A percentile compares a stretch with the other conserved stretches of the same genome.
Evolutionary conservation across 106 monocot species (phyloP).

Genomic region (Phalaenopsis aphrodite): DNA sequence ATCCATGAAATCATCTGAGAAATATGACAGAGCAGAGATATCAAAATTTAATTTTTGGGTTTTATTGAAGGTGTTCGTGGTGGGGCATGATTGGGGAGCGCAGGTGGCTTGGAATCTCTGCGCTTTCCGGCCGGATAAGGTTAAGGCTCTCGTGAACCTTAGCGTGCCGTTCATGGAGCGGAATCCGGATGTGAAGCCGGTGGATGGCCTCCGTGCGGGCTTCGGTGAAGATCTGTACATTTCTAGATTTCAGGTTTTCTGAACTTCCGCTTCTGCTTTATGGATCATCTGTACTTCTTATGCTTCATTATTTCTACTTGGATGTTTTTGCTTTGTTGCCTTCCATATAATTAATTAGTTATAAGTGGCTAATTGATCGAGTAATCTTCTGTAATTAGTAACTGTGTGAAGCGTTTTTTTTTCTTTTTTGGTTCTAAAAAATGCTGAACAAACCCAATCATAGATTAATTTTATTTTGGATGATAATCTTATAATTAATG

Average conservation of each 20-base stretch:
- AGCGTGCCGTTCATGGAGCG: constrained; percentile 25
- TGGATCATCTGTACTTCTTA: too few relatives aligned
- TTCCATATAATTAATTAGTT: not conserved
- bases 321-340: not conserved
- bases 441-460: too few relatives aligned
- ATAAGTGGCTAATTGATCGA: not conserved
- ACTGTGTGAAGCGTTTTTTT: too few relatives aligned
- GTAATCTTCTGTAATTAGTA: not conserved
- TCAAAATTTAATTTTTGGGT: not conserved
- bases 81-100: constrained; percentile 77
- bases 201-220: constrained; percentile 8
- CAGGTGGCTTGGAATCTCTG: constrained; percentile 48
- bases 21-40: too few relatives aligned
- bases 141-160: constrained; percentile 43
- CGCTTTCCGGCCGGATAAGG: constrained; percentile 47
- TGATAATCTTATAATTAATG: too few relatives aligned
- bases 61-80: constrained; percentile 46
- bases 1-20: too few relatives aligned
- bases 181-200: constrained; percentile 18
- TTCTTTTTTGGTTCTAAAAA: too few relatives aligned
- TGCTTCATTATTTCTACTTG: not conserved
- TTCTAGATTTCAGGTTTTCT: constrained; percentile 37
- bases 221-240: constrained; percentile 42
- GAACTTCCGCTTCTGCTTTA: not conserved
- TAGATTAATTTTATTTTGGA: too few relatives aligned